Percentiles rank a stretch among this genome's conserved stretches.
Conservation (phyloP, 2,329 filamentous ascomycete species). For the Claviceps sp. region DNA sequence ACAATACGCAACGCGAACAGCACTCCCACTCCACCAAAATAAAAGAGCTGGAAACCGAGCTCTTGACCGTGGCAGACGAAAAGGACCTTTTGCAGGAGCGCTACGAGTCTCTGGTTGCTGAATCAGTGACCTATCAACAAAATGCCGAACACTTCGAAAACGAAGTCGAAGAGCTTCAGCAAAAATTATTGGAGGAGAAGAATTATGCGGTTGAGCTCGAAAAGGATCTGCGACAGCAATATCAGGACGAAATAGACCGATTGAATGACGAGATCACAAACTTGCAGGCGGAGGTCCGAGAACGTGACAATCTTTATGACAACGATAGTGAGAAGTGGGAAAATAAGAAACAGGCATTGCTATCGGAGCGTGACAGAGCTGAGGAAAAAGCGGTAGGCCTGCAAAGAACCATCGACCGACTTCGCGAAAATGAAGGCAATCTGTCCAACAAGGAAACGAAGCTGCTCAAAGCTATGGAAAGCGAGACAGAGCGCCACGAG, state of each 20-base stretch:
- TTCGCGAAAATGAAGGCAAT: conserved; percentile 54
- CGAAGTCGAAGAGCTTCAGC: conserved; percentile 33
- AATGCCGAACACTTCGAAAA: conserved; percentile 42
- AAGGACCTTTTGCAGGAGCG: conserved; percentile 57
- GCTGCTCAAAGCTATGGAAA: conserved; percentile 54
- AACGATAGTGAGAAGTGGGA: conserved; percentile 64
- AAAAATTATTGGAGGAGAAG: conserved; percentile 38
- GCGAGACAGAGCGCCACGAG: conserved; percentile 57
- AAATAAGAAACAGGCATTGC: conserved; percentile 45
- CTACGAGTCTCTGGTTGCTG: conserved; percentile 51
- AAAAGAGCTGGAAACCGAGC: conserved; percentile 43
- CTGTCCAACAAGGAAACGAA: conserved; percentile 54
- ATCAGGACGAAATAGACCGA: conserved; percentile 32
- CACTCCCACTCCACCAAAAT: conserved; percentile 34
- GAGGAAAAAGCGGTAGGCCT: conserved; percentile 55
- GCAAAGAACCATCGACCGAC: conserved; percentile 56
- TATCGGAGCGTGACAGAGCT: conserved; percentile 50
- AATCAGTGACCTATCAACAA: conserved; percentile 52
- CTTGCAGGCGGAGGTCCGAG: conserved; percentile 50
- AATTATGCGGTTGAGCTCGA: conserved; percentile 47
- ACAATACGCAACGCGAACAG: conserved; percentile 15
- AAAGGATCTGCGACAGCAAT: conserved; percentile 37
- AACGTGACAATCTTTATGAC: conserved; percentile 57
- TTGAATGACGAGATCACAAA: conserved; percentile 46
- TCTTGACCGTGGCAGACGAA: conserved; percentile 46